These are phyloP conservation scores for Byssothecium circinans DNA, from an alignment of 2,329 filamentous ascomycete species.

Conservation along the genomic window DNA sequence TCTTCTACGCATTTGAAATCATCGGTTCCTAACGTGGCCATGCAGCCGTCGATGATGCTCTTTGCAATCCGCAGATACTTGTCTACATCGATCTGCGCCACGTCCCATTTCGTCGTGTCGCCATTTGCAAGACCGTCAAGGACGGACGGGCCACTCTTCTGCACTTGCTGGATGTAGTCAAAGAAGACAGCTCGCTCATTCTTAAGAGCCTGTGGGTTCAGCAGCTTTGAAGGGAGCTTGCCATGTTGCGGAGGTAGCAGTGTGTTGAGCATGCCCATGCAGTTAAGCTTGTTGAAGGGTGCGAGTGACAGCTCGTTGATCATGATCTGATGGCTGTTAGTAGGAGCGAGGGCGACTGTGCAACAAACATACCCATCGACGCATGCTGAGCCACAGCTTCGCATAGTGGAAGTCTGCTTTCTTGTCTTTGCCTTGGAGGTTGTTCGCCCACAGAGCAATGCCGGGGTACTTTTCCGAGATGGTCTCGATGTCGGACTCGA, in stretches of 20 bases:
- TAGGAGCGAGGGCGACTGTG: background rate
- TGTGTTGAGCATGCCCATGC: conserved; percentile 69
- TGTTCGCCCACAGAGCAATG: conserved; percentile 58
- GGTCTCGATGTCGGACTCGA: conserved; percentile 50
- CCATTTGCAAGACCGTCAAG: conserved; percentile 57
- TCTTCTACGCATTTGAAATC: conserved; percentile 36
- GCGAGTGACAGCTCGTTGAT: conserved; percentile 66
- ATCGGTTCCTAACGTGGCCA: conserved; percentile 46
- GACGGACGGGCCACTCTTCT: conserved; percentile 57
- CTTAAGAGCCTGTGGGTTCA: conserved; percentile 56
- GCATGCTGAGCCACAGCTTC: conserved; percentile 62
- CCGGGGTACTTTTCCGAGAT: conserved; percentile 56
- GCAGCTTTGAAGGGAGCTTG: conserved; percentile 52
- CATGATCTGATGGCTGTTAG: conserved; percentile 52
- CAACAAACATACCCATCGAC: conserved; percentile 60
- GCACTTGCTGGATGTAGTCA: conserved; percentile 61
- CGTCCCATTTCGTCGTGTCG: conserved; percentile 60
- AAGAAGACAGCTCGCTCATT: conserved; percentile 65
- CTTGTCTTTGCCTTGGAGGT: conserved; percentile 48
- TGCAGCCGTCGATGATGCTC: conserved; percentile 63
- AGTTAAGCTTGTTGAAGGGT: conserved; percentile 67
- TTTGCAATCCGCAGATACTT: conserved; percentile 62
- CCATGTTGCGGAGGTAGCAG: conserved; percentile 59
- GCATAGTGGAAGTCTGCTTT: conserved; percentile 54
- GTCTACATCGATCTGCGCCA: conserved; percentile 52